Base-by-base conservation (phyloP, 768 basidiomycete species). In the Leccinum barrowsii region DNA sequence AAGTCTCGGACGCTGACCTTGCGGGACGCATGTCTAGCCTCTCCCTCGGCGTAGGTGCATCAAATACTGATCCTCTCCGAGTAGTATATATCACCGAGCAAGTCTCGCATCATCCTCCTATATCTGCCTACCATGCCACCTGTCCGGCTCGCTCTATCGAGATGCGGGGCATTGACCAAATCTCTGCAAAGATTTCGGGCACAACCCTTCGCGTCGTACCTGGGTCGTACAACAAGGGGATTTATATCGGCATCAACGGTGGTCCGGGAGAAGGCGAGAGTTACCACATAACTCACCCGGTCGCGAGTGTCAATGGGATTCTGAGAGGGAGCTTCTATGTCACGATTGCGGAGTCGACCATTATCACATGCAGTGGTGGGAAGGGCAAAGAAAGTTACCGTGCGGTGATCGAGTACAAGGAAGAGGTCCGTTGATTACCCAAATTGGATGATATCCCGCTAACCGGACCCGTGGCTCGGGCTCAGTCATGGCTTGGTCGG, bases 41-140 rank as follows among this genome's bases (percentile, higher is more conserved):
- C 48, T 85, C 78, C 65, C 78, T 91, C 34, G 75, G 68, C 34
- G 71, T 74, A 50, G 73, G 66, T 40, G 70, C 37, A 8, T 70
- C 72, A 1, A 68, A 69, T 3, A 61, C 75, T 40, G 72, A 72
- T 5, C 71, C 74, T 52, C 72, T 85, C 15, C 88, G 92, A 34
- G 84, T 95, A 47, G 82, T 85, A 6, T 96, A 84, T 72, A 74
- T 95, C 50, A 96, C 94, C 13, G 95, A 97, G 72, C 95, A 97
- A 73, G 86, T 98, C 50, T 97, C 92, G 2, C 97, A 99, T 74
- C 97, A 99, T 67, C 97, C 97, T 0, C 97, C 97, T 3, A 84
- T 98, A 30, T 96, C 93, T 1, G 86, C 90, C 1, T 96, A 86
- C 68, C 86, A 85, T 61, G 92, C 89, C 7, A 61, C 76, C 4